phyloP scores from a whole-genome alignment of 148 eudicot species.

The Vaccinium darrowii region DNA sequence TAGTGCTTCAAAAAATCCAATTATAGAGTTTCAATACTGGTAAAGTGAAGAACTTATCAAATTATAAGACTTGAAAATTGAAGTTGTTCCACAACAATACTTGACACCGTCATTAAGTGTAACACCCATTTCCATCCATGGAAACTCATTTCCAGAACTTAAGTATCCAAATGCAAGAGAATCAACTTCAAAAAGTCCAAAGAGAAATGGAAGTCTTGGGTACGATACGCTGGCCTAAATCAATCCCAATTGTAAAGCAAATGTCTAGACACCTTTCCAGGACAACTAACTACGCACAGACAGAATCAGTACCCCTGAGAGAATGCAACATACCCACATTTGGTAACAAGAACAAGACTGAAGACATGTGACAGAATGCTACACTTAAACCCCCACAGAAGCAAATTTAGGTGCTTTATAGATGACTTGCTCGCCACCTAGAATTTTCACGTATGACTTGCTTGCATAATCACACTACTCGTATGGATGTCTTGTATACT shows the following conservation, averaged over 20 bases:
- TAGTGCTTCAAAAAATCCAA: not conserved
- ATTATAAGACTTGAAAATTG: not conserved
- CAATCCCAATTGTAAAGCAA: not conserved
- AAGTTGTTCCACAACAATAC: not conserved
- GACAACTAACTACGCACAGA: not conserved
- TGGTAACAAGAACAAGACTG: not conserved
- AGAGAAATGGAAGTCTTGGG: not conserved
- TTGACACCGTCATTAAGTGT: not conserved
- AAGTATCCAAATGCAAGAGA: not conserved
- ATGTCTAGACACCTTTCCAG: not conserved
- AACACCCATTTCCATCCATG: not conserved
- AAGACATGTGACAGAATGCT: not conserved
- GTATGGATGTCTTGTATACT: not conserved
- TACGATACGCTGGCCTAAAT: not conserved
- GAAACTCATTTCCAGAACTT: not conserved
- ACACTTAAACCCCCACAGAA: conserved; percentile 23
- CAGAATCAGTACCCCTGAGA: not conserved
- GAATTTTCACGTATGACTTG: not conserved
- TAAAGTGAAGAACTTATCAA: not conserved
- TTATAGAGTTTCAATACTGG: not conserved
- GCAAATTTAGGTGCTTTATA: conserved; percentile 4
- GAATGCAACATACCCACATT: not conserved
- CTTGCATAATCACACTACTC: not conserved
- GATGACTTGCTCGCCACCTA: not conserved
- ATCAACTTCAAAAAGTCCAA: not conserved